phyloP scores from a whole-genome alignment of 371 early-diverging fungal genomes.

The Zychaea mexicana region DNA sequence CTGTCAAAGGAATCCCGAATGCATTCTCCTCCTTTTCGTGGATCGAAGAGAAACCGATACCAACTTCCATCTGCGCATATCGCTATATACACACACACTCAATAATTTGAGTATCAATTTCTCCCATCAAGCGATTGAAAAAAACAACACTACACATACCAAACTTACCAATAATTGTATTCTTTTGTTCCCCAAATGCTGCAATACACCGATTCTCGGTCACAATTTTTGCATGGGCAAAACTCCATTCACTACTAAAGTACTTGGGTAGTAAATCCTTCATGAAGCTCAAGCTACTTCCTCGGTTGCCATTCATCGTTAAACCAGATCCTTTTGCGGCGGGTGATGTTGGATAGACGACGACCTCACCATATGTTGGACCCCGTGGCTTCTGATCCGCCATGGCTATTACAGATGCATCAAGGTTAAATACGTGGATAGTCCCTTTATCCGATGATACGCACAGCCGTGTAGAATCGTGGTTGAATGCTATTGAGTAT shows the following conservation, averaged over 20 bases:
- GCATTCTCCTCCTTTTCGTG: conserved; percentile 81
- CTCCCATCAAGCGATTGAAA: too few species aligned
- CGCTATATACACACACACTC: conserved; percentile 36
- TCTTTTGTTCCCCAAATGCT: conserved; percentile 76
- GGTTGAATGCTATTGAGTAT: conserved; percentile 84
- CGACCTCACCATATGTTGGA: conserved; percentile 62
- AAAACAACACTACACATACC: background rate
- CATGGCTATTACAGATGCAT: conserved; percentile 46
- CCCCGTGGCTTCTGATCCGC: conserved; percentile 49
- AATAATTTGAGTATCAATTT: background rate
- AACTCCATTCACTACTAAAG: conserved; percentile 93
- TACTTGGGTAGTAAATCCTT: conserved; percentile 91
- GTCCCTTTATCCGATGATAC: conserved; percentile 94
- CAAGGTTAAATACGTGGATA: conserved; percentile 92
- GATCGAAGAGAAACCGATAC: conserved; percentile 84
- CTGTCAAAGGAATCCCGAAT: conserved; percentile 64
- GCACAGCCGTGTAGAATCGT: conserved; percentile 75
- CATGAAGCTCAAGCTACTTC: conserved; percentile 78
- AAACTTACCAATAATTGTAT: conserved; percentile 69
- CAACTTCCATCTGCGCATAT: conserved; percentile 87
- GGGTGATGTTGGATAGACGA: conserved; percentile 25
- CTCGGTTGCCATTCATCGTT: conserved; percentile 47
- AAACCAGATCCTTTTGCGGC: conserved; percentile 36
- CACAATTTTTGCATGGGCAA: conserved; percentile 85
- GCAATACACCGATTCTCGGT: conserved; percentile 80